Conservation (phyloP, 2,329 filamentous ascomycete species). For the Penicillium sp. region DNA sequence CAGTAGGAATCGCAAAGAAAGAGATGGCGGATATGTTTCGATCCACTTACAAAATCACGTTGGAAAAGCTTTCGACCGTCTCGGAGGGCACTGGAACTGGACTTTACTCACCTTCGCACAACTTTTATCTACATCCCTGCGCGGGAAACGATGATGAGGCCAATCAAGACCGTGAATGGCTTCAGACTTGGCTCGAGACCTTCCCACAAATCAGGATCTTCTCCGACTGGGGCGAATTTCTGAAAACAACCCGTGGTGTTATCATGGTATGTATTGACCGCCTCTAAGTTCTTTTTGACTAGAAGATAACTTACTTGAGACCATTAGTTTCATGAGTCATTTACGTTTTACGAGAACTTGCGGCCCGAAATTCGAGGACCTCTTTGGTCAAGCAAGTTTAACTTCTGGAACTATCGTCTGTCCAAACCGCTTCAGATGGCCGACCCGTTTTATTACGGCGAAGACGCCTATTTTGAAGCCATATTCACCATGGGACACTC, state of each 20-base stretch:
- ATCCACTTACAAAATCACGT: conserved; percentile 23
- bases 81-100: not conserved
- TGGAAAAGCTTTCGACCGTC: conserved; percentile 27
- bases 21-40: not conserved
- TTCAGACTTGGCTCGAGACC: conserved; percentile 23
- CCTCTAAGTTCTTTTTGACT: not conserved
- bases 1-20: not conserved
- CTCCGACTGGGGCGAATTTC: conserved; percentile 40
- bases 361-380: conserved; percentile 21
- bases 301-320: not conserved
- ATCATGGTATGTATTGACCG: conserved; percentile 35
- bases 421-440: conserved; percentile 23
- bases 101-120: not conserved
- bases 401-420: conserved; percentile 38
- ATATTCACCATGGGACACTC: conserved; percentile 40
- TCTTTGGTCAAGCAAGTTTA: conserved; percentile 24
- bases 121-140: not conserved
- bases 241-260: conserved; percentile 26
- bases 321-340: conserved; percentile 38
- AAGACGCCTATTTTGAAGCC: conserved; percentile 28
- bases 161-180: conserved; percentile 26
- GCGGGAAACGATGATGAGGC: conserved; percentile 3
- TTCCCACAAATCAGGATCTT: conserved; percentile 26
- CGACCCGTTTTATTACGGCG: conserved; percentile 8
- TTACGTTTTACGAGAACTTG: conserved; percentile 29